phyloP scores from a whole-genome alignment of 192 early-diverging fungal species.

The Coemansia sp. region DNA sequence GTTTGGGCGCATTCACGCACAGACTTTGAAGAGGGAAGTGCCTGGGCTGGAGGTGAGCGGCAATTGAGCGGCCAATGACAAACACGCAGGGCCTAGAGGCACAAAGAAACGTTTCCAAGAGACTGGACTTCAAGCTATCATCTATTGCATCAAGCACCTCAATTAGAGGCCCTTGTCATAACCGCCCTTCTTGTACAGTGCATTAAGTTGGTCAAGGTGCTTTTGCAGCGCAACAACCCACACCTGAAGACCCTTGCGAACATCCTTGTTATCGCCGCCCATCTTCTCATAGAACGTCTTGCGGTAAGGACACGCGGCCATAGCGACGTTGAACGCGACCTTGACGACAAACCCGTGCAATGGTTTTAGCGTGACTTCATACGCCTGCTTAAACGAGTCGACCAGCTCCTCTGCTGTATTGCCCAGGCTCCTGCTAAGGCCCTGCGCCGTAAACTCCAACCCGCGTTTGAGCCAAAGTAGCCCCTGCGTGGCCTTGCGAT shows the following conservation, averaged over 20 bases:
- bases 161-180: slow-evolving; percentile 53
- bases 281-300: slow-evolving; percentile 86
- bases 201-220: slow-evolving; percentile 62
- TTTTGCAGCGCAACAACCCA: slow-evolving; percentile 78
- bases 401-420: slow-evolving; percentile 60
- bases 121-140: too few species aligned
- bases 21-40: not conserved
- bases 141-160: not conserved
- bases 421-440: slow-evolving; percentile 59
- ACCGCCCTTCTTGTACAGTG: slow-evolving; percentile 53
- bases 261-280: slow-evolving; percentile 59
- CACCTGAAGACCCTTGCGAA: slow-evolving; percentile 56
- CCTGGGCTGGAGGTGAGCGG: not conserved
- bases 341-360: slow-evolving; percentile 69
- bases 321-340: slow-evolving; percentile 66
- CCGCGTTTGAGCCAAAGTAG: slow-evolving; percentile 92
- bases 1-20: too few species aligned
- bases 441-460: slow-evolving; percentile 73
- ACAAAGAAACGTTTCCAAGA: not conserved
- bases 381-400: slow-evolving; percentile 70
- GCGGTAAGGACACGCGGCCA: slow-evolving; percentile 91
- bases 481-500: slow-evolving; percentile 83
- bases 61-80: slow-evolving; percentile 1
- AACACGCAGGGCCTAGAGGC: not conserved
- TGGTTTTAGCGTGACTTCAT: slow-evolving; percentile 65